phyloP scores from a whole-genome alignment of 768 basidiomycete species.

The Tephrocybe sp. region DNA sequence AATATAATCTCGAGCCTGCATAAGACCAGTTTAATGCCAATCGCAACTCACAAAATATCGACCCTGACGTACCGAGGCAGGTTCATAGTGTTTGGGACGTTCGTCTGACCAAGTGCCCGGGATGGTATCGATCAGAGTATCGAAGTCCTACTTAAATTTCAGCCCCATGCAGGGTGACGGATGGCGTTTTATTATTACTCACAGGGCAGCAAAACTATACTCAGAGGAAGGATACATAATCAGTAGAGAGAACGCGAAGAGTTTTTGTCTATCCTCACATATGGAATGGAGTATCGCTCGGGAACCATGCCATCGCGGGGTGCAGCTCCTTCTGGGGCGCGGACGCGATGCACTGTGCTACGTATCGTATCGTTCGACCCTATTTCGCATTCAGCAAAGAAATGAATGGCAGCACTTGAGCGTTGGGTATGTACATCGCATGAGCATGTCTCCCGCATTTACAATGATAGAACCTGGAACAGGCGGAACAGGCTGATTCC shows the following conservation, averaged over 20 bases:
- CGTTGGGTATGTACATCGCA: conserved; percentile 35
- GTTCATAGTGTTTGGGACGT: conserved; percentile 47
- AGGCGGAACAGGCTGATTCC: conserved; percentile 34
- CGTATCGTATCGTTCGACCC: conserved; percentile 45
- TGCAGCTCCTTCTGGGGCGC: conserved; percentile 29
- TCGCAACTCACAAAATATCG: background rate
- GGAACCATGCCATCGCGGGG: conserved; percentile 36
- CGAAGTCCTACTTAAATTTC: conserved; percentile 28
- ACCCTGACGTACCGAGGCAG: conserved; percentile 33
- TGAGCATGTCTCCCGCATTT: conserved; percentile 50
- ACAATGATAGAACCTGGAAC: conserved; percentile 46
- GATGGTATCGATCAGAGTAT: conserved; percentile 44
- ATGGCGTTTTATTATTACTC: conserved; percentile 5
- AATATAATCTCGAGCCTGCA: conserved; percentile 34
- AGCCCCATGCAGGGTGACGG: conserved; percentile 14
- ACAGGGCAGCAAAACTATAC: conserved; percentile 32
- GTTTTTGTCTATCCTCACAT: conserved; percentile 32
- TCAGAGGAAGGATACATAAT: background rate
- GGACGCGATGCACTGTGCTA: conserved; percentile 54
- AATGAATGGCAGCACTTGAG: background rate
- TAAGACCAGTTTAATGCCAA: background rate
- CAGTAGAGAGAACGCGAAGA: background rate
- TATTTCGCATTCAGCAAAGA: conserved; percentile 13
- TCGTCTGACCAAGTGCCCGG: conserved; percentile 48
- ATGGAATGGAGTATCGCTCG: conserved; percentile 61